Percentiles rank a stretch among this genome's conserved stretches.
phyloP scores from a whole-genome alignment of 192 early-diverging fungal genomes.

The Backusella mclennaniae region DNA sequence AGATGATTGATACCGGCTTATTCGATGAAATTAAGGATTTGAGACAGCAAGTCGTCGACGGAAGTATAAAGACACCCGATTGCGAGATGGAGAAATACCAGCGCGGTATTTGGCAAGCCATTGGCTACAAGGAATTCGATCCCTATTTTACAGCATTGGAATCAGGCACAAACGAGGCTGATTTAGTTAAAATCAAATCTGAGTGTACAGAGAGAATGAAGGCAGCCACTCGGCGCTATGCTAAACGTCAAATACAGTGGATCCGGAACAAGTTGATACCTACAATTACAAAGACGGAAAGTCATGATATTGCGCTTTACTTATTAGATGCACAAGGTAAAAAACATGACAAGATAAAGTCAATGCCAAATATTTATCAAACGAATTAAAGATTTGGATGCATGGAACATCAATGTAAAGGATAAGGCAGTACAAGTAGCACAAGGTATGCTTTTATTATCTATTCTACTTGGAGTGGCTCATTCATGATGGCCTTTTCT shows the following conservation, averaged over 20 bases:
- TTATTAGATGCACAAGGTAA: constrained; percentile 71
- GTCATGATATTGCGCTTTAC: constrained; percentile 46
- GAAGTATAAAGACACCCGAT: constrained; percentile 42
- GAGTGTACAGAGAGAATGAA: constrained; percentile 84
- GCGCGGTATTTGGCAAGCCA: constrained; percentile 75
- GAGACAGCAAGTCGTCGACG: constrained; percentile 54
- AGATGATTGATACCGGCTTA: constrained; percentile 76
- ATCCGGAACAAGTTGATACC: constrained; percentile 74
- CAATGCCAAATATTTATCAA: background rate
- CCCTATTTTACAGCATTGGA: constrained; percentile 59
- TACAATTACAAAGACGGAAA: constrained; percentile 37
- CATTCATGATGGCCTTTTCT: no score
- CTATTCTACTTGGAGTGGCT: no score
- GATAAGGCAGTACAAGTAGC: constrained; percentile 54
- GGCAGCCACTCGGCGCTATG: constrained; percentile 83
- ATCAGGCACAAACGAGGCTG: background rate
- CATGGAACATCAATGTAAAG: constrained; percentile 56
- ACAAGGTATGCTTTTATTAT: constrained; percentile 32
- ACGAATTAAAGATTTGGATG: constrained; percentile 38
- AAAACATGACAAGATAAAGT: background rate
- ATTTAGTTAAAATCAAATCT: constrained; percentile 33
- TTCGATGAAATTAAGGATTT: constrained; percentile 56
- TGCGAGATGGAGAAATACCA: constrained; percentile 45
- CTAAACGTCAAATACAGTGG: constrained; percentile 79
- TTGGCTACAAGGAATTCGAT: constrained; percentile 91